phyloP scores from a whole-genome alignment of 305 asterid species.

The Solanum hybrid region DNA sequence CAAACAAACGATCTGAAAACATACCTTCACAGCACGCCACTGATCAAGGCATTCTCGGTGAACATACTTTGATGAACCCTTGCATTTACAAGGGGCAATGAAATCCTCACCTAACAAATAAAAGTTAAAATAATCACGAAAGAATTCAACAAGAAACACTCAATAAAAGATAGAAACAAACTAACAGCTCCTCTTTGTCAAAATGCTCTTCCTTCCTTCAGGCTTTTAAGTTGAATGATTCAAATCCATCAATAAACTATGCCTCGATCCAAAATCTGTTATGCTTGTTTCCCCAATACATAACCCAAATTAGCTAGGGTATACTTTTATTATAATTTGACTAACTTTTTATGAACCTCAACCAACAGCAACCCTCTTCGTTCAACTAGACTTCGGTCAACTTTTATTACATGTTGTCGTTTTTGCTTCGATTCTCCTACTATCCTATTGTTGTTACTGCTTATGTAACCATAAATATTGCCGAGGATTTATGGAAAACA shows the following conservation, averaged over 20 bases:
- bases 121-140: neutral
- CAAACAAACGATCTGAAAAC: neutral
- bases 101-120: neutral
- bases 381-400: neutral
- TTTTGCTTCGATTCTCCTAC: neutral
- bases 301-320: neutral
- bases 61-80: slow-evolving; percentile 7
- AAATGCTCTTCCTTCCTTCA: neutral
- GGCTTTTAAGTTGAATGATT: neutral
- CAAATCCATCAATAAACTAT: neutral
- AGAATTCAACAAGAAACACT: neutral
- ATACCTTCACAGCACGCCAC: slow-evolving; percentile 12
- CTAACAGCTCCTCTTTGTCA: neutral
- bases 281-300: neutral
- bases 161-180: neutral
- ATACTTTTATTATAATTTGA: neutral
- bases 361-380: neutral
- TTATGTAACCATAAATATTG: neutral
- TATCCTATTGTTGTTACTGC: neutral
- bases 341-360: neutral
- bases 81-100: slow-evolving; percentile 10
- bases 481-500: neutral
- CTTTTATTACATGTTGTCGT: neutral
- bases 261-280: neutral
- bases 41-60: slow-evolving; percentile 13